Percentiles rank a stretch among this genome's conserved stretches.
Evolutionary conservation across 176 grass and related monocot genomes (phyloP).

Genomic region (Oryza glumipatula): DNA sequence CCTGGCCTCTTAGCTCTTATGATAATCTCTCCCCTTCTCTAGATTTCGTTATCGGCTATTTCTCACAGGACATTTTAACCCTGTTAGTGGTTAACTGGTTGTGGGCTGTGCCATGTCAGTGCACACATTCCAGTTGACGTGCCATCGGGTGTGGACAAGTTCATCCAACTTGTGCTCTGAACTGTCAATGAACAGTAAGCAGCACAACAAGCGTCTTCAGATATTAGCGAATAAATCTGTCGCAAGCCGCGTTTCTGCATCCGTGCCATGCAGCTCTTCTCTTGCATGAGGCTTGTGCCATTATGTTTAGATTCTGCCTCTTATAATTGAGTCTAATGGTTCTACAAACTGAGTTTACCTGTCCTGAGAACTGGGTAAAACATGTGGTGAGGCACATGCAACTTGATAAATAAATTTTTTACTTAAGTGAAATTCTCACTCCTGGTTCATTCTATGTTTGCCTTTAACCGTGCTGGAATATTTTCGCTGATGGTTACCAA

Average conservation of each 20-base stretch:
- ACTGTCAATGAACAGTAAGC: background rate
- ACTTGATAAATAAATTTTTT: slow-evolving; percentile 3
- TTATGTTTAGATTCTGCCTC: slow-evolving; percentile 20
- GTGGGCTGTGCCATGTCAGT: slow-evolving; percentile 34
- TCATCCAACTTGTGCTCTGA: slow-evolving; percentile 27
- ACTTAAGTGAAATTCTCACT: background rate
- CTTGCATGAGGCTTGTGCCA: slow-evolving; percentile 19
- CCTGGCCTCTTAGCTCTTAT: slow-evolving; percentile 31
- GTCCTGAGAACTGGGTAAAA: background rate
- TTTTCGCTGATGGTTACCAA: background rate
- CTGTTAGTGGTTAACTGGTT: slow-evolving; percentile 45
- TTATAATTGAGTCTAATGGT: background rate
- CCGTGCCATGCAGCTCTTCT: slow-evolving; percentile 27
- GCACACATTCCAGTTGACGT: slow-evolving; percentile 17
- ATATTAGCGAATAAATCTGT: slow-evolving; percentile 43
- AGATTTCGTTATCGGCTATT: slow-evolving; percentile 25
- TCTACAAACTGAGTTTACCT: slow-evolving; percentile 16
- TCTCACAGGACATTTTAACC: slow-evolving; percentile 59
- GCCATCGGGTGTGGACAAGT: slow-evolving; percentile 14
- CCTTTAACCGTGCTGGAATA: background rate
- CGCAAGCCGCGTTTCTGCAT: slow-evolving; percentile 25
- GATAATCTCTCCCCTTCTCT: background rate
- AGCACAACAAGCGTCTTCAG: background rate
- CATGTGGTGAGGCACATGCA: background rate
- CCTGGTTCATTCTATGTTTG: background rate